phyloP scores from a whole-genome alignment of 768 basidiomycete genomes.

The Krasilnikovozyma curviuscula region DNA sequence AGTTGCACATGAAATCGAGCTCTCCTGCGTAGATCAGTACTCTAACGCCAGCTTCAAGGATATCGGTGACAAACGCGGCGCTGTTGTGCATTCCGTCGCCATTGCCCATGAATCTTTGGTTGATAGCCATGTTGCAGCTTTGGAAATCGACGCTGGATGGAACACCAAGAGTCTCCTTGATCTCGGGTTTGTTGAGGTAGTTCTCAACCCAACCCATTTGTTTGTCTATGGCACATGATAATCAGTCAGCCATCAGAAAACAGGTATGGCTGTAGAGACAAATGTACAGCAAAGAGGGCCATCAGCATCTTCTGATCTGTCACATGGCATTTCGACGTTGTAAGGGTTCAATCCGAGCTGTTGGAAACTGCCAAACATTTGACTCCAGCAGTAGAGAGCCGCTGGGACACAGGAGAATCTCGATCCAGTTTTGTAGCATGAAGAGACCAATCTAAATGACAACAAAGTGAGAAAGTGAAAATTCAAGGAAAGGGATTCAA shows the following conservation, averaged over 20 bases:
- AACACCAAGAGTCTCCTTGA: constrained; percentile 64
- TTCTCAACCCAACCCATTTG: constrained; percentile 74
- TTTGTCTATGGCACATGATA: constrained; percentile 20
- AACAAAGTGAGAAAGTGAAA: neutral
- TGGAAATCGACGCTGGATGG: constrained; percentile 32
- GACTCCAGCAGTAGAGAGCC: constrained; percentile 54
- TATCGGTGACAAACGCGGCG: constrained; percentile 52
- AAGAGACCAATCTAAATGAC: constrained; percentile 35
- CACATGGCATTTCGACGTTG: constrained; percentile 44
- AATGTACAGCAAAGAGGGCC: constrained; percentile 35
- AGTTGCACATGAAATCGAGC: constrained; percentile 65
- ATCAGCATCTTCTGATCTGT: constrained; percentile 43
- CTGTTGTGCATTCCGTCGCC: constrained; percentile 78
- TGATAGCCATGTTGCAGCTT: constrained; percentile 31
- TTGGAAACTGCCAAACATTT: constrained; percentile 50
- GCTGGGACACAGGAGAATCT: constrained; percentile 33
- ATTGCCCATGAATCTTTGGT: constrained; percentile 32
- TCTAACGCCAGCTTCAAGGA: constrained; percentile 63
- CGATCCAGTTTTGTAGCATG: constrained; percentile 33
- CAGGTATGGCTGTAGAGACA: neutral
- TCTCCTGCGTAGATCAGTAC: constrained; percentile 67
- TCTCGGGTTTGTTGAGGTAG: constrained; percentile 59
- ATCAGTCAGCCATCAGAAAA: neutral
- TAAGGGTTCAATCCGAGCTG: constrained; percentile 50
- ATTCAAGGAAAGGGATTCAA: neutral